These are phyloP conservation scores for Thielaviopsis euricoi DNA, from an alignment of 2,329 filamentous ascomycete species.

Conservation along the genomic window DNA sequence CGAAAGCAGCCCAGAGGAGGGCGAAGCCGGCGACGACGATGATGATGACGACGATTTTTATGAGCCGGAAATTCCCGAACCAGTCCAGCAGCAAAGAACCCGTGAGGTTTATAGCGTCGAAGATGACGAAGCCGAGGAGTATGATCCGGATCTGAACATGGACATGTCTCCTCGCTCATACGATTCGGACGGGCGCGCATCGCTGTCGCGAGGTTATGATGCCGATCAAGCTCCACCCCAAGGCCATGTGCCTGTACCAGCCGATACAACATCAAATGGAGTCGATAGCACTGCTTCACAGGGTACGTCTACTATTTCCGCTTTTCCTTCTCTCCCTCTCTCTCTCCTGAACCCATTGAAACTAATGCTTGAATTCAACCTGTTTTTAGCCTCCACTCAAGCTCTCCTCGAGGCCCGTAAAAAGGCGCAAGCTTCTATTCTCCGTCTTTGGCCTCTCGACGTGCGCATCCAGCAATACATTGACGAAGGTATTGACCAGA, in stretches of 20 bases:
- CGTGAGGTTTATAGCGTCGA: neutral
- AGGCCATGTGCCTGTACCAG: neutral
- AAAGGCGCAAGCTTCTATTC: constrained; percentile 49
- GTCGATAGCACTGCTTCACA: neutral
- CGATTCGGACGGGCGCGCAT: constrained; percentile 6
- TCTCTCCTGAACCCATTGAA: neutral
- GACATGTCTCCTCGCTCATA: constrained; percentile 1
- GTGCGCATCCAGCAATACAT: constrained; percentile 60
- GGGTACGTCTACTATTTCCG: neutral
- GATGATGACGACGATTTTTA: constrained; percentile 56
- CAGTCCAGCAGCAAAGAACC: neutral
- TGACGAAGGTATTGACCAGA: constrained; percentile 52
- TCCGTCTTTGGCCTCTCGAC: constrained; percentile 47
- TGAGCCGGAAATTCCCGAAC: constrained; percentile 21
- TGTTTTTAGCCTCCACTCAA: too few species aligned
- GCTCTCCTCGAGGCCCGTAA: constrained; percentile 27
- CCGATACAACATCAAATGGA: neutral
- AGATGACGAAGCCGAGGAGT: constrained; percentile 9
- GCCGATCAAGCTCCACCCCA: neutral
- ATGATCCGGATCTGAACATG: neutral
- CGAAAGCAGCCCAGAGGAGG: constrained; percentile 11
- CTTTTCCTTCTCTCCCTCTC: neutral
- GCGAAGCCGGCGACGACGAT: constrained; percentile 55
- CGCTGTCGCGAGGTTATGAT: neutral
- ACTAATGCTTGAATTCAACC: neutral